Evolutionary conservation across 176 grass and related monocot genomes (phyloP).

Genomic region (Zizania latifolia): DNA sequence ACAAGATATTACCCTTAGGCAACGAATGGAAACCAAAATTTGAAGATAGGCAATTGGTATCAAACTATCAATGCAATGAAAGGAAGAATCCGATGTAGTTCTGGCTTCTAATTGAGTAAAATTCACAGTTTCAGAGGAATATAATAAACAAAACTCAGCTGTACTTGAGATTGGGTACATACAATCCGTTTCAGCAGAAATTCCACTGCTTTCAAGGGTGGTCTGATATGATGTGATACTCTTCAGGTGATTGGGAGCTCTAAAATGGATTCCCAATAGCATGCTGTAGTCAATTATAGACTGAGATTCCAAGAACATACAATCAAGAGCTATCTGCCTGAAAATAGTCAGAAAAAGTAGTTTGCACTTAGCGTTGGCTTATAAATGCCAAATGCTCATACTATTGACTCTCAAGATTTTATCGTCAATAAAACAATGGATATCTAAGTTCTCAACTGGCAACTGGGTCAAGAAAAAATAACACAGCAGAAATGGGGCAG

Average conservation of each 20-base stretch:
- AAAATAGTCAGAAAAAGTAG: constrained; percentile 26
- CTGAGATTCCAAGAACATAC: constrained; percentile 95
- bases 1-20: background rate
- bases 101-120: background rate
- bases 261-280: constrained; percentile 91
- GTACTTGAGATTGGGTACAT: constrained; percentile 33
- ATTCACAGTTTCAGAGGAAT: background rate
- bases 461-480: background rate
- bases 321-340: constrained; percentile 95
- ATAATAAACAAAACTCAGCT: background rate
- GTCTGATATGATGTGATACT: constrained; percentile 37
- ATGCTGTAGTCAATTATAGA: constrained; percentile 98
- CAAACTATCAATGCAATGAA: background rate
- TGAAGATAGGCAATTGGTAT: background rate
- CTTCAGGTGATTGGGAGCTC: constrained; percentile 83
- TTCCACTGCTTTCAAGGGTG: constrained; percentile 36
- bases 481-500: background rate
- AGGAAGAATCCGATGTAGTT: background rate
- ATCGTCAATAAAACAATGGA: too few relatives aligned
- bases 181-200: constrained; percentile 40
- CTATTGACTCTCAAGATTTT: background rate
- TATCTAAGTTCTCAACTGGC: too few relatives aligned
- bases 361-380: background rate
- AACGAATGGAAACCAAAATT: background rate
- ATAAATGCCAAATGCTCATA: background rate